phyloP scores from a whole-genome alignment of 805 yeast species.

The Yarrowia porcina region DNA sequence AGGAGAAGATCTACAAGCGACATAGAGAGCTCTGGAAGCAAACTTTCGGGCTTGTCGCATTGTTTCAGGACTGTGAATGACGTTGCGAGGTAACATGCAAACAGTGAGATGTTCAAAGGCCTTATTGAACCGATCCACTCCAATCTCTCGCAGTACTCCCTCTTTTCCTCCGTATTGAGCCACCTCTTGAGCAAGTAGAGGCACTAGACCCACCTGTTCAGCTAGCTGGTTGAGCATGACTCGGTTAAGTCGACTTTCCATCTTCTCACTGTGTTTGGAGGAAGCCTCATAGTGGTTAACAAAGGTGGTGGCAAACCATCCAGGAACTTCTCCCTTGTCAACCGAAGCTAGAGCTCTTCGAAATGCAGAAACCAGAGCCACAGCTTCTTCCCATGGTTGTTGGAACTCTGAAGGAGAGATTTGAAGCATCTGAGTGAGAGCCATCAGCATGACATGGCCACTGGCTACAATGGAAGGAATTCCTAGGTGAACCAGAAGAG shows the following conservation, averaged over 20 bases:
- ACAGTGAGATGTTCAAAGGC: neutral
- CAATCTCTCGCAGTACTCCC: neutral
- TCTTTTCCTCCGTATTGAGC: neutral
- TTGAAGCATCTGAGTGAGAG: neutral
- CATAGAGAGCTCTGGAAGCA: slow-evolving; percentile 21
- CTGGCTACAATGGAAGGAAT: neutral
- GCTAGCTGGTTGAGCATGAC: slow-evolving; percentile 1
- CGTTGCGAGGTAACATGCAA: neutral
- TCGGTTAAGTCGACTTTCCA: slow-evolving; percentile 1
- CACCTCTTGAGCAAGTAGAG: slow-evolving; percentile 7
- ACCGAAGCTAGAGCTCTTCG: neutral
- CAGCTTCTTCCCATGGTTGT: slow-evolving; percentile 1
- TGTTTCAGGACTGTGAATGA: neutral
- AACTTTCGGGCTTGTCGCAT: slow-evolving; percentile 1
- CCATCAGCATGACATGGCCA: neutral
- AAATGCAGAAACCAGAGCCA: neutral
- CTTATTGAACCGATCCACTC: neutral
- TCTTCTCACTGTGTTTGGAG: neutral
- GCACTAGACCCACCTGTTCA: neutral
- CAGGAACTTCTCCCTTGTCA: neutral
- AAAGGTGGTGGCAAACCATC: neutral
- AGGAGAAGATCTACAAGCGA: slow-evolving; percentile 9
- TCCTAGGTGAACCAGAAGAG: slow-evolving; percentile 6
- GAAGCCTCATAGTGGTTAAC: neutral
- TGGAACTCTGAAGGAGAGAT: neutral